These are phyloP conservation scores for Cyclotella sp. DNA, from an alignment of 108 stramenopile genomes.

Conservation along the genomic window DNA sequence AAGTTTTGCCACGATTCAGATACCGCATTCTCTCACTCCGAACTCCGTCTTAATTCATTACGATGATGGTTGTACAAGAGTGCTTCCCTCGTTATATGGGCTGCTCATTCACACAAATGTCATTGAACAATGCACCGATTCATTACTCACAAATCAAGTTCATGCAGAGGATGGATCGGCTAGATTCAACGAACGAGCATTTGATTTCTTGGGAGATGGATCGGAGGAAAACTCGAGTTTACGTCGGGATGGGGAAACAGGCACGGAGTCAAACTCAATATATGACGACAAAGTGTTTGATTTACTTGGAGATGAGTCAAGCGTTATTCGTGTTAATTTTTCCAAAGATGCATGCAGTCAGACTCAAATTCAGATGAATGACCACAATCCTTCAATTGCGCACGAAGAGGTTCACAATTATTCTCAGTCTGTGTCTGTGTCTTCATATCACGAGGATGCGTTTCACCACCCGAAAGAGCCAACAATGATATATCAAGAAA, in stretches of 20 bases:
- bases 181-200: slow-evolving; percentile 35
- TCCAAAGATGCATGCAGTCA: neutral
- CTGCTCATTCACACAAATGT: slow-evolving; percentile 41
- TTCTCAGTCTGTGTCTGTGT: too few relatives aligned
- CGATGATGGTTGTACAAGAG: slow-evolving; percentile 70
- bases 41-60: slow-evolving; percentile 75
- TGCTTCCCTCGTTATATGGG: slow-evolving; percentile 51
- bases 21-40: slow-evolving; percentile 60
- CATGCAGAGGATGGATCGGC: slow-evolving; percentile 3
- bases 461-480: too few relatives aligned
- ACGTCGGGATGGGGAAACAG: neutral
- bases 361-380: neutral
- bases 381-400: neutral
- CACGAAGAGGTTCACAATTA: neutral
- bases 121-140: neutral
- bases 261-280: neutral
- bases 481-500: too few relatives aligned
- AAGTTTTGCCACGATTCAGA: slow-evolving; percentile 6
- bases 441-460: too few relatives aligned
- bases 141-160: neutral
- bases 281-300: slow-evolving; percentile 28
- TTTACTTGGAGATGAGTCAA: slow-evolving; percentile 9
- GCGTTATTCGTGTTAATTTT: neutral
- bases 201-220: slow-evolving; percentile 20
- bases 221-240: neutral